Percentiles rank a stretch among this genome's conserved stretches.
phyloP scores from a whole-genome alignment of 2,329 filamentous ascomycete genomes.

The Tolypocladium capitatum region DNA sequence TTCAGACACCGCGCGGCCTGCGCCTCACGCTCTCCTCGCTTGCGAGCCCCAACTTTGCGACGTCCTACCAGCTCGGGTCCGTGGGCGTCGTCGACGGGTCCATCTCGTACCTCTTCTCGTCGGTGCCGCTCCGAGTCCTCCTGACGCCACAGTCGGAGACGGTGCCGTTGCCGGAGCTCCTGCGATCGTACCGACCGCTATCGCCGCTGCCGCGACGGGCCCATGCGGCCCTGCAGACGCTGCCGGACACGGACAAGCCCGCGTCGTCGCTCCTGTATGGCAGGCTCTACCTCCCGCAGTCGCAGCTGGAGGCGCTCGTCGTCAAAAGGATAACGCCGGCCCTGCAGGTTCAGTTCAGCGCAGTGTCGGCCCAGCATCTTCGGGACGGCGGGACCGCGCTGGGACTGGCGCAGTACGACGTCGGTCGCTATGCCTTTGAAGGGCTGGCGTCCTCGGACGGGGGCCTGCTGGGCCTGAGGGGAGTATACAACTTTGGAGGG shows the following conservation, averaged over 20 bases:
- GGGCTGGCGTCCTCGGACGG: conserved; percentile 89
- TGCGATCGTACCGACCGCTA: conserved; percentile 72
- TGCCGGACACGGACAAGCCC: conserved; percentile 5
- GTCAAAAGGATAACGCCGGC: conserved; percentile 65
- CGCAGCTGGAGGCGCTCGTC: conserved; percentile 75
- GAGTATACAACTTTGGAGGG: conserved; percentile 86
- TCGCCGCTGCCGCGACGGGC: conserved; percentile 38
- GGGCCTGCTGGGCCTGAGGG: conserved; percentile 72
- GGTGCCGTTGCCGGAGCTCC: conserved; percentile 63
- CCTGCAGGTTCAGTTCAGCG: conserved; percentile 67
- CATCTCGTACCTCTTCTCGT: conserved; percentile 93
- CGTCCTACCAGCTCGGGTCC: conserved; percentile 81
- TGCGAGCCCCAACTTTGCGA: conserved; percentile 84
- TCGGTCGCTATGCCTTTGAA: conserved; percentile 77
- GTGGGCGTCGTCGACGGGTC: conserved; percentile 89
- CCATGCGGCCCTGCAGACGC: conserved; percentile 4
- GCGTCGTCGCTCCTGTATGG: conserved; percentile 57
- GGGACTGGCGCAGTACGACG: conserved; percentile 66
- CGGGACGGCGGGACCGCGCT: conserved; percentile 66
- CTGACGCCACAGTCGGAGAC: conserved; percentile 55
- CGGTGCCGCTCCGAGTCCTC: conserved; percentile 56
- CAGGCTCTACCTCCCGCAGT: conserved; percentile 69
- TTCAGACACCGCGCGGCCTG: conserved; percentile 71
- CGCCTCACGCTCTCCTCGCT: conserved; percentile 83
- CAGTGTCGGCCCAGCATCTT: conserved; percentile 58